These are phyloP conservation scores for Fraxinus platypoda DNA, from an alignment of 305 asterid genomes.

Conservation along the genomic window DNA sequence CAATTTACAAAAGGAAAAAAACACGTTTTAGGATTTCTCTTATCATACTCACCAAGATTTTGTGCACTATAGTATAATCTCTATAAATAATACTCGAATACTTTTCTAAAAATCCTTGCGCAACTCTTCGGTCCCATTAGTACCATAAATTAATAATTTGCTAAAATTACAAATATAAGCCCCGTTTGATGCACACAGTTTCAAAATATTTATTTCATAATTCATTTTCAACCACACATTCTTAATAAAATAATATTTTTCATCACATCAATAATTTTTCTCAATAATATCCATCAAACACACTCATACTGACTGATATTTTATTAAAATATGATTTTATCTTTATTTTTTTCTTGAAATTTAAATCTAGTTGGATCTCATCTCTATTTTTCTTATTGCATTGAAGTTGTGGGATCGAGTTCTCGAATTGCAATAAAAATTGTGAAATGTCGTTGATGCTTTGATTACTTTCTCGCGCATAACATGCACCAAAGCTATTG, in stretches of 20 bases:
- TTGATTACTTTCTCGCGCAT: not conserved
- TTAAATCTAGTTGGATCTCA: not conserved
- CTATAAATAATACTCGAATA: not conserved
- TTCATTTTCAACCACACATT: too few relatives aligned
- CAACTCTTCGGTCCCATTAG: too few relatives aligned
- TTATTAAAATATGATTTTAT: too few relatives aligned
- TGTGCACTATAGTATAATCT: not conserved
- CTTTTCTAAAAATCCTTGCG: not conserved
- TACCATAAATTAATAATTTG: not conserved
- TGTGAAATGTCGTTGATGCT: not conserved
- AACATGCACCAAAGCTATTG: too few relatives aligned
- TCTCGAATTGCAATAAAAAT: not conserved
- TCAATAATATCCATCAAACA: too few relatives aligned
- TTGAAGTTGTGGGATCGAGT: not conserved
- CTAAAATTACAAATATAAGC: too few relatives aligned
- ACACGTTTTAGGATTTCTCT: not conserved
- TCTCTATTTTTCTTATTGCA: not conserved
- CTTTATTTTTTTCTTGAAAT: not conserved
- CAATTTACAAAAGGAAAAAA: not conserved
- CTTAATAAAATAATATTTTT: too few relatives aligned
- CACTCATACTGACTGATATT: too few relatives aligned
- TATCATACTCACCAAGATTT: not conserved
- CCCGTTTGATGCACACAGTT: too few relatives aligned
- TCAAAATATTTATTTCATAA: too few relatives aligned
- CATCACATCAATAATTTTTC: too few relatives aligned